Conservation (phyloP, 805 yeast genomes). For the Candida quercuum region DNA sequence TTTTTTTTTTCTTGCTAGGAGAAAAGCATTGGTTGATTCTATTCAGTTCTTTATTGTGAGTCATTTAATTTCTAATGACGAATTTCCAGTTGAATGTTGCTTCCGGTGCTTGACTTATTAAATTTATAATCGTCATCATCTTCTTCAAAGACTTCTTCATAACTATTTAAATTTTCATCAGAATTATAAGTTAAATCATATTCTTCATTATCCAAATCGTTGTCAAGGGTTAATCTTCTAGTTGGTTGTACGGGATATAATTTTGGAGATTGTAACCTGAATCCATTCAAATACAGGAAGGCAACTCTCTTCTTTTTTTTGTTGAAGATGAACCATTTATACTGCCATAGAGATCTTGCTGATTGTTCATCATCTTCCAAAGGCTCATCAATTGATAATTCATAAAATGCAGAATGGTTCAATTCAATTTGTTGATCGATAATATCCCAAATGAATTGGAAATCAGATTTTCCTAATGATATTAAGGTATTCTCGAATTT, state of each 20-base stretch:
- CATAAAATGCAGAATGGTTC: slow-evolving; percentile 52
- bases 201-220: slow-evolving; percentile 35
- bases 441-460: slow-evolving; percentile 77
- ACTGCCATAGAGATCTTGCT: slow-evolving; percentile 31
- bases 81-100: background rate
- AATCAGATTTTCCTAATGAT: slow-evolving; percentile 53
- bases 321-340: slow-evolving; percentile 89
- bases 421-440: slow-evolving; percentile 75
- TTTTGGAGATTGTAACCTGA: slow-evolving; percentile 33
- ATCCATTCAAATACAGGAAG: slow-evolving; percentile 66
- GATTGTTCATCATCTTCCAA: slow-evolving; percentile 32
- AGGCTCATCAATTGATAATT: slow-evolving; percentile 48
- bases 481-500: slow-evolving; percentile 75
- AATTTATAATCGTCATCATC: slow-evolving; percentile 16
- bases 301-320: slow-evolving; percentile 90
- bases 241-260: slow-evolving; percentile 25
- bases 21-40: background rate
- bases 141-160: slow-evolving; percentile 16
- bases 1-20: too few species aligned
- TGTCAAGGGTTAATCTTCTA: slow-evolving; percentile 30
- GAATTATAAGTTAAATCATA: slow-evolving; percentile 37
- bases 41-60: background rate
- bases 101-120: background rate
- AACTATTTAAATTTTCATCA: slow-evolving; percentile 25
- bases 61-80: background rate